Evolutionary conservation across 306 rosid genomes (phyloP).

Genomic region (Gillenia trifoliata): DNA sequence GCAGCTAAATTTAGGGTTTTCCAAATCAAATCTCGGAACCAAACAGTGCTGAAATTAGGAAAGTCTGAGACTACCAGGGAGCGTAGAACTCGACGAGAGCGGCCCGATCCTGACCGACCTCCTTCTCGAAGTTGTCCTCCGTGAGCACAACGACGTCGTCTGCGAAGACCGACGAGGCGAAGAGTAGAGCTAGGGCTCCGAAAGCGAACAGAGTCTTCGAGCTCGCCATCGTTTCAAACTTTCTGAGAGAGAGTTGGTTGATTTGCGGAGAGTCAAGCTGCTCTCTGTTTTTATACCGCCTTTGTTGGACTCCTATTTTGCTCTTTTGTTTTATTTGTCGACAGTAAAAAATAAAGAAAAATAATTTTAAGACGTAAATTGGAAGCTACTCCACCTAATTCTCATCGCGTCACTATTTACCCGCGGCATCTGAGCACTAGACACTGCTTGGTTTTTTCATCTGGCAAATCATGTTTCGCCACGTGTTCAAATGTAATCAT

Average conservation of each 20-base stretch:
- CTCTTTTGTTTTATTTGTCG: not conserved
- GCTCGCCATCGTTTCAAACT: slow-evolving; percentile 31
- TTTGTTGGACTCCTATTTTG: not conserved
- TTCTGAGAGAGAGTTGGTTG: not conserved
- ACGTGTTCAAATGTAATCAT: no score
- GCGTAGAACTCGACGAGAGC: slow-evolving; percentile 93
- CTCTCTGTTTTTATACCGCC: not conserved
- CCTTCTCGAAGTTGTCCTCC: slow-evolving; percentile 49
- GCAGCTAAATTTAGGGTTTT: not conserved
- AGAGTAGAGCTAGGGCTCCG: slow-evolving; percentile 38
- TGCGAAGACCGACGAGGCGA: slow-evolving; percentile 43
- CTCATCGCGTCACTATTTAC: not conserved
- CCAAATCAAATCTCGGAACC: not conserved
- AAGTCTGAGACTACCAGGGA: slow-evolving; percentile 55
- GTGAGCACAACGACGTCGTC: slow-evolving; percentile 74
- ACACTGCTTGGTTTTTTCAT: no score
- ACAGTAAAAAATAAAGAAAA: not conserved
- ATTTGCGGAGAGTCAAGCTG: not conserved
- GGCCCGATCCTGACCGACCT: slow-evolving; percentile 80
- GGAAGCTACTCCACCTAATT: not conserved
- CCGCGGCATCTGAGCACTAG: not conserved
- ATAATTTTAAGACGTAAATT: not conserved
- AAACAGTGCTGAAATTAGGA: slow-evolving; percentile 2
- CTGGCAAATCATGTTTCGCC: no score
- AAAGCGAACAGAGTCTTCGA: slow-evolving; percentile 33